Conservation (phyloP, 2,329 filamentous ascomycete genomes). For the Pseudogymnoascus sp. region DNA sequence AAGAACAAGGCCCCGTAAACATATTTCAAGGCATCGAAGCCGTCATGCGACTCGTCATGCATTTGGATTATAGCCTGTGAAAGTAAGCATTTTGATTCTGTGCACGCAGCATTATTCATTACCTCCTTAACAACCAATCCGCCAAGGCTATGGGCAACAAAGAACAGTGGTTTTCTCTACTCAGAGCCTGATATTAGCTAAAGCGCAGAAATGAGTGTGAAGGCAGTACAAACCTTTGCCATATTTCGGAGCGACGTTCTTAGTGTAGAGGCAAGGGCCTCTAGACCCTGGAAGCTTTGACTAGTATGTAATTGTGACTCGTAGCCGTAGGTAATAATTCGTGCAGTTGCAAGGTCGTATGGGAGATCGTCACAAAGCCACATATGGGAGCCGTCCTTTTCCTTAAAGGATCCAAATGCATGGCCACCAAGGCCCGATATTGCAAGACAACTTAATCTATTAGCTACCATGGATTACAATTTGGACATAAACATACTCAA, state of each 20-base stretch:
- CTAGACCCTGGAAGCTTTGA: background rate
- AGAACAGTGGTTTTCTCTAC: background rate
- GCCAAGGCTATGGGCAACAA: slow-evolving; percentile 18
- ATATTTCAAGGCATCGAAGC: slow-evolving; percentile 2
- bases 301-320: slow-evolving; percentile 11
- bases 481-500: background rate
- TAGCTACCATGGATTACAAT: background rate
- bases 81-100: background rate
- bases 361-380: slow-evolving; percentile 13
- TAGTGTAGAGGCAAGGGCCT: background rate
- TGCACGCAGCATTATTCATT: background rate
- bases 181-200: background rate
- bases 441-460: slow-evolving; percentile 3
- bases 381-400: slow-evolving; percentile 7
- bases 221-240: background rate
- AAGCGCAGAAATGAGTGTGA: background rate
- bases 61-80: background rate
- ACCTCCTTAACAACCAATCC: slow-evolving; percentile 18
- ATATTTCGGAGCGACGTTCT: background rate
- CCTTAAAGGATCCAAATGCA: slow-evolving; percentile 13
- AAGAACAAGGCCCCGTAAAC: slow-evolving; percentile 19
- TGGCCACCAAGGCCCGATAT: slow-evolving; percentile 12
- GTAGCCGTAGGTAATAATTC: slow-evolving; percentile 27
- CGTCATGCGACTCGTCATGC: slow-evolving; percentile 6
- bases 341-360: slow-evolving; percentile 18